phyloP scores from a whole-genome alignment of 495 filamentous ascomycete genomes.

The Penicillium lividum region DNA sequence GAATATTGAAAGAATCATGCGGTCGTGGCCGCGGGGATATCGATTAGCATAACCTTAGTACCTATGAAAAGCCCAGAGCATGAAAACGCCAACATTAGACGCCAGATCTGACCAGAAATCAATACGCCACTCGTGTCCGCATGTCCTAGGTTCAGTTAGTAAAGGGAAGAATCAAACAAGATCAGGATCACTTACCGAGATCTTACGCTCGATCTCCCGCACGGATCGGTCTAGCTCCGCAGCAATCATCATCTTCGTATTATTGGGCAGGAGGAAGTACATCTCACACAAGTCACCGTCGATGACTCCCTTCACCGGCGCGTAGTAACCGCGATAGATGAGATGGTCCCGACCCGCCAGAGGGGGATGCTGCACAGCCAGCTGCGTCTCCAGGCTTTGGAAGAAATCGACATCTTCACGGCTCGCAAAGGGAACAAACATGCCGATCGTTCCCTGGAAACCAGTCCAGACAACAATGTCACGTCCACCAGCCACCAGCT shows the following conservation, averaged over 20 bases:
- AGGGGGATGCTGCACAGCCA: conserved; percentile 81
- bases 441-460: conserved; percentile 89
- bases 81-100: conserved; percentile 24
- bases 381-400: conserved; percentile 83
- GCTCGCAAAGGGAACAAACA: conserved; percentile 84
- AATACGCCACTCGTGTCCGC: conserved; percentile 85
- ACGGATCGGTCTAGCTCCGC: conserved; percentile 88
- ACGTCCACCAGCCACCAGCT: conserved; percentile 86
- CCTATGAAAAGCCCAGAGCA: conserved; percentile 30
- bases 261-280: conserved; percentile 75
- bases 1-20: conserved; percentile 8
- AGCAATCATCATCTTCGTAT: conserved; percentile 93
- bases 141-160: conserved; percentile 63
- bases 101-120: conserved; percentile 30
- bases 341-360: conserved; percentile 91
- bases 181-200: conserved; percentile 64
- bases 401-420: conserved; percentile 98
- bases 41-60: conserved; percentile 20
- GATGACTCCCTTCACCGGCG: conserved; percentile 94
- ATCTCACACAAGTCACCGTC: conserved; percentile 98
- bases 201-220: conserved; percentile 90
- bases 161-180: conserved; percentile 11
- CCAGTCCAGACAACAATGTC: conserved; percentile 93
- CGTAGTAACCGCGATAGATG: conserved; percentile 93
- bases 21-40: conserved; percentile 24